Conservation (phyloP, 140 eudicot species). For the Oenanthe javanica region DNA sequence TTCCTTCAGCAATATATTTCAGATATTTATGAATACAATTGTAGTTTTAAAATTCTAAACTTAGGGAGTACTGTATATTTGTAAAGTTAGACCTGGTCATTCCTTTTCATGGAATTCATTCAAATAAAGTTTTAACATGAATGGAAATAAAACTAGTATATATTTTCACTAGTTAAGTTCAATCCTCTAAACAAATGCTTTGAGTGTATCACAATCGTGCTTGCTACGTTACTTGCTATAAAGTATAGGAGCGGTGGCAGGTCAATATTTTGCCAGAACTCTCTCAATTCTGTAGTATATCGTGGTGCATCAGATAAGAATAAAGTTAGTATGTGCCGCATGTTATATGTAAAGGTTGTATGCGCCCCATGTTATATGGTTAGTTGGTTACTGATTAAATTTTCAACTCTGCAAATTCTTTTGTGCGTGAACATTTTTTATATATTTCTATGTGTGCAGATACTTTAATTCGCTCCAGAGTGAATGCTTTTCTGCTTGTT, state of each 20-base stretch:
- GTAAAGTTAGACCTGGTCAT: not conserved
- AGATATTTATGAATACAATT: not conserved
- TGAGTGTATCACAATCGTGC: not conserved
- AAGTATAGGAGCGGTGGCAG: not conserved
- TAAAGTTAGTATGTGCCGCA: not conserved
- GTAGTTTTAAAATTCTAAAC: not conserved
- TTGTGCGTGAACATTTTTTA: not conserved
- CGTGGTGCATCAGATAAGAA: not conserved
- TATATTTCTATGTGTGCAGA: conserved; percentile 35
- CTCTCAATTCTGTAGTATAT: not conserved
- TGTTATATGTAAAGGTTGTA: not conserved
- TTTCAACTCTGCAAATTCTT: conserved; percentile 9
- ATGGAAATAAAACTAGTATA: not conserved
- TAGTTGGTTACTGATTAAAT: not conserved
- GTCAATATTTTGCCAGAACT: not conserved
- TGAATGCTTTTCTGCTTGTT: conserved; percentile 92
- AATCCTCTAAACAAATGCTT: not conserved
- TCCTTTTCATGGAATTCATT: not conserved
- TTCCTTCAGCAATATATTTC: not conserved
- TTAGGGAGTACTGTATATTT: not conserved
- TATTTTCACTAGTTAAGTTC: not conserved
- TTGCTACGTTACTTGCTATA: not conserved
- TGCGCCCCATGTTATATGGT: not conserved
- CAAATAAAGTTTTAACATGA: not conserved
- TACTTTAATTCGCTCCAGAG: conserved; percentile 98